Evolutionary conservation across 1,284 basidiomycete genomes (phyloP).

Genomic region (Porodaedalea pini): DNA sequence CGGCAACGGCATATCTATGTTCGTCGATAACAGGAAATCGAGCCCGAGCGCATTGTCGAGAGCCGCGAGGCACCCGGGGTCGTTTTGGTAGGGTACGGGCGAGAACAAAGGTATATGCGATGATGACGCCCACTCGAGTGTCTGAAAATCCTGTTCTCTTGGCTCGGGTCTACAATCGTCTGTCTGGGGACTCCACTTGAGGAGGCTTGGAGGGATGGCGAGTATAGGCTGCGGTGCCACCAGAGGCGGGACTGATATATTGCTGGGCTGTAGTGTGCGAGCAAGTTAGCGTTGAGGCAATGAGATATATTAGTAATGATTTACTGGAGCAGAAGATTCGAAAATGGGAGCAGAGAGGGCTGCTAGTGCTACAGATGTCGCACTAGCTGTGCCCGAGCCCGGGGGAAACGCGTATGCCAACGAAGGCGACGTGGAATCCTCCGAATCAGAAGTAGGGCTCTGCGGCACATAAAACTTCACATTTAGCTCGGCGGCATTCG

Average conservation of each 20-base stretch:
- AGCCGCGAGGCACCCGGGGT: too few species aligned
- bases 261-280: neutral
- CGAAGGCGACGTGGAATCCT: neutral
- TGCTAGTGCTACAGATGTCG: neutral
- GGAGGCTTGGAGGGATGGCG: neutral
- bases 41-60: too few species aligned
- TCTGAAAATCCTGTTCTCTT: too few species aligned
- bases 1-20: too few species aligned
- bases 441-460: neutral
- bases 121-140: too few species aligned
- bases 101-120: too few species aligned
- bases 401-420: neutral
- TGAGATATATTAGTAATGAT: too few species aligned
- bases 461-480: conserved; percentile 24
- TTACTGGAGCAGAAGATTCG: neutral
- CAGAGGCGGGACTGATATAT: neutral
- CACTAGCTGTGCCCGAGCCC: neutral
- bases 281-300: too few species aligned
- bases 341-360: neutral
- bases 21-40: too few species aligned
- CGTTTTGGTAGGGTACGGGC: too few species aligned
- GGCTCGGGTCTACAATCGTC: too few species aligned
- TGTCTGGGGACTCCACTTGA: neutral
- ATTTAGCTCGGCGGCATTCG: conserved; percentile 33
- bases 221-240: neutral